Evolutionary conservation across 2,329 filamentous ascomycete species (phyloP), one percentile per base, ranked within the genome.

Genomic region (Xylaria sp.): DNA sequence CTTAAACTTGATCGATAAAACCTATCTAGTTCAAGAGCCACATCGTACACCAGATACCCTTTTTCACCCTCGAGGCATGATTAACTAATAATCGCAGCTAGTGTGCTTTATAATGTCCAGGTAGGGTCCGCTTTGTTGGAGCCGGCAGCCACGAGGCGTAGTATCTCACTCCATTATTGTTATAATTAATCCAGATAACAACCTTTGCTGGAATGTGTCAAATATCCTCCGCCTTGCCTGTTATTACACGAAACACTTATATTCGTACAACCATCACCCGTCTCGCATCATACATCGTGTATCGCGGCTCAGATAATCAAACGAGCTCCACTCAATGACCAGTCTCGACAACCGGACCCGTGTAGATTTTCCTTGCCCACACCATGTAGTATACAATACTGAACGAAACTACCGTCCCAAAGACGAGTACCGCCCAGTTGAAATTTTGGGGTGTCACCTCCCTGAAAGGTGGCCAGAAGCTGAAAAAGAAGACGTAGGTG

Each of bases 361-460:
- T 65, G 54, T 74, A 76, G 6, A 66, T 63, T 48, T 73, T 74
- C 38, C 71, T 68, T 33, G 73, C 73, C 72, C 72, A 75, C n/a
- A 71, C 59, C 7, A 65, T 57, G 64, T 77, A 77, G 66, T 74
- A 76, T 17, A 77, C 13, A 33, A 74, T 48, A 46, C 67, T 71
- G 46, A 74, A 76, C 59, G 71, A 60, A 53, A 75, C 70, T 44
- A 75, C 72, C 3, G 46, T 31, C 20, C 63, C 73, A 31, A 73
- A 72, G 1, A 73, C 72, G 17, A 76, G 46, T 2, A 74, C 63
- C 10, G 72, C 72, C 67, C 66, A 75, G 57, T 76, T 75, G 58
- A 76, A 73, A n/a, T 58, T 74, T 44, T 73, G 53, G 1, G 70
- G 71, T 15, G 71, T 75, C 3, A 74, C 72, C 6, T 75, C 71